These are phyloP conservation scores for Saccharomyces pastorianus DNA, from an alignment of 1,139 yeast genomes.

Conservation along the genomic window DNA sequence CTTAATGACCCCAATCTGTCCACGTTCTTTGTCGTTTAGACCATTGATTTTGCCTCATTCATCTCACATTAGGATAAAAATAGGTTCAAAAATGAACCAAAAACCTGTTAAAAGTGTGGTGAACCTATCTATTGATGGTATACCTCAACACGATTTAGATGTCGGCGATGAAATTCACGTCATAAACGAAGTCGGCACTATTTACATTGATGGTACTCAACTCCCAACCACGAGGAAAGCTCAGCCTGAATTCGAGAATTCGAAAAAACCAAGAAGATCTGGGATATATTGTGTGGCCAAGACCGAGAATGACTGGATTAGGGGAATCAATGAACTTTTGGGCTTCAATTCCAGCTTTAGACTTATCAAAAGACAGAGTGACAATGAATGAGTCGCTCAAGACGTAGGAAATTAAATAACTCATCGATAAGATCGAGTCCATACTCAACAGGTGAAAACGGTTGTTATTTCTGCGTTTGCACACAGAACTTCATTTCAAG, in stretches of 20 bases:
- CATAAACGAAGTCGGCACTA: constrained; percentile 50
- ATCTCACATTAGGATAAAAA: constrained; percentile 57
- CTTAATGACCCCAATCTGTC: constrained; percentile 80
- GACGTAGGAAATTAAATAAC: neutral
- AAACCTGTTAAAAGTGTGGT: constrained; percentile 36
- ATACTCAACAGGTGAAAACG: too few relatives aligned
- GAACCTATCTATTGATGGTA: constrained; percentile 72
- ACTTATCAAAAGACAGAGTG: constrained; percentile 10
- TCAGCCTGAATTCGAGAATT: constrained; percentile 9
- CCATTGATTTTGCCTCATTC: constrained; percentile 75
- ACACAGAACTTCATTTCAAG: too few relatives aligned
- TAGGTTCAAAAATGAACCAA: constrained; percentile 37
- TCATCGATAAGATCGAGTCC: neutral
- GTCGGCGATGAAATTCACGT: constrained; percentile 79
- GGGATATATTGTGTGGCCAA: constrained; percentile 87
- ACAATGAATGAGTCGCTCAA: neutral
- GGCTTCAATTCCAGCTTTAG: constrained; percentile 85
- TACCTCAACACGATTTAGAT: constrained; percentile 55
- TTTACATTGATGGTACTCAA: constrained; percentile 40
- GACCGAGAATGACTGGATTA: constrained; percentile 82
- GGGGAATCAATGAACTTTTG: constrained; percentile 73
- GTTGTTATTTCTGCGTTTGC: too few relatives aligned
- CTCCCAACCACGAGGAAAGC: constrained; percentile 28
- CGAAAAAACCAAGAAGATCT: constrained; percentile 22
- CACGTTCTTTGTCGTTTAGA: constrained; percentile 77